Percentiles rank a stretch among this genome's conserved stretches.
Conservation (phyloP, 768 basidiomycete genomes). For the Pilatotrama ljubarskyi region DNA sequence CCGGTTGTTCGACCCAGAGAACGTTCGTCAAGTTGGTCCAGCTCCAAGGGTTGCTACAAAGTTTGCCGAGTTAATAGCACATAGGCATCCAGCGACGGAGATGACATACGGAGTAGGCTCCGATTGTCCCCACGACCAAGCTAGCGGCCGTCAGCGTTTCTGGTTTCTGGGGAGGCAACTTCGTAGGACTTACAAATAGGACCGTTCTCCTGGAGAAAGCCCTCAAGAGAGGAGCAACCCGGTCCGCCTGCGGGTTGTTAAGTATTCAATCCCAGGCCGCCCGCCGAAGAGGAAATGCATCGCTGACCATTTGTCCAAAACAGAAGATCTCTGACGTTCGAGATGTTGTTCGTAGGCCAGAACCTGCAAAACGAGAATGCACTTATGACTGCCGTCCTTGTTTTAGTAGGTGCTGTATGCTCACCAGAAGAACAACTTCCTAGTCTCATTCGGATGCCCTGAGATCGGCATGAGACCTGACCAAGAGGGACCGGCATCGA, state of each 20-base stretch:
- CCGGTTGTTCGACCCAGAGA: slow-evolving; percentile 76
- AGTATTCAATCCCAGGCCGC: not conserved
- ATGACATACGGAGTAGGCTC: slow-evolving; percentile 43
- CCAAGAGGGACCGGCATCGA: slow-evolving; percentile 38
- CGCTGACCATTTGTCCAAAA: slow-evolving; percentile 38
- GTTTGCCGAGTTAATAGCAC: not conserved
- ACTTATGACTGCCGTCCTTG: too few species aligned
- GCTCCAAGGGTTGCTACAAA: slow-evolving; percentile 46
- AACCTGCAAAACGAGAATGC: slow-evolving; percentile 23
- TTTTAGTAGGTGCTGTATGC: not conserved
- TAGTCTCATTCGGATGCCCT: slow-evolving; percentile 40
- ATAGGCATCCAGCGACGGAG: slow-evolving; percentile 19
- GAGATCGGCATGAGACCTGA: slow-evolving; percentile 35
- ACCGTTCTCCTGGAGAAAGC: slow-evolving; percentile 73
- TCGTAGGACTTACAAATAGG: slow-evolving; percentile 41
- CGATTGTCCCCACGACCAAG: slow-evolving; percentile 63
- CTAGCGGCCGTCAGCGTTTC: slow-evolving; percentile 30
- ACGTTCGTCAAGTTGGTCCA: slow-evolving; percentile 78
- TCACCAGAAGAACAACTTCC: slow-evolving; percentile 38
- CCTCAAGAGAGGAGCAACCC: slow-evolving; percentile 72
- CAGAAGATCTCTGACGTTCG: slow-evolving; percentile 30
- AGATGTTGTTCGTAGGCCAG: slow-evolving; percentile 35
- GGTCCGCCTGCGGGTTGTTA: slow-evolving; percentile 50
- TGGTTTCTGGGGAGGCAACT: slow-evolving; percentile 11
- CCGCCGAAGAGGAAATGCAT: not conserved